Evolutionary conservation across 2,329 filamentous ascomycete species (phyloP).

Genomic region (Fusarium lyarnte): DNA sequence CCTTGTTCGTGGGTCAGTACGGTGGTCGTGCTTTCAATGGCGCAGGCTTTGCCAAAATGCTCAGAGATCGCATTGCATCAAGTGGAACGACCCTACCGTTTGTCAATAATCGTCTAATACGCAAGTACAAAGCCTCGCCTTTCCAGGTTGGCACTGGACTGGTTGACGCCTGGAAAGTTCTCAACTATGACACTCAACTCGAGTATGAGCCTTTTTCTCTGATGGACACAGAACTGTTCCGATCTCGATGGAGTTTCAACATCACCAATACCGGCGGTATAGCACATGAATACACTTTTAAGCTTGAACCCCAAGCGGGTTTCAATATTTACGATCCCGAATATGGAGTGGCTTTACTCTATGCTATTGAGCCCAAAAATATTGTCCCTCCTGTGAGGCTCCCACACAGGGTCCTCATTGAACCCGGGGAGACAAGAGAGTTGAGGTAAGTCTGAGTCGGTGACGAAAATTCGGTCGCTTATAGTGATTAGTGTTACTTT

Average conservation of each 20-base stretch:
- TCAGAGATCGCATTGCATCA: constrained; percentile 49
- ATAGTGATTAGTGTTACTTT: constrained; percentile 43
- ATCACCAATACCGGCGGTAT: constrained; percentile 57
- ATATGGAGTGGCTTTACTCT: constrained; percentile 44
- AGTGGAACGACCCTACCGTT: constrained; percentile 48
- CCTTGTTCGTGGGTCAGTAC: constrained; percentile 55
- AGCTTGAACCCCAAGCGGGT: constrained; percentile 54
- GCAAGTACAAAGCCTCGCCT: constrained; percentile 44
- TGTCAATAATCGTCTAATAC: constrained; percentile 34
- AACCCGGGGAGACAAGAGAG: constrained; percentile 44
- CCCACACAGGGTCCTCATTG: constrained; percentile 40
- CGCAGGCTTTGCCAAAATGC: constrained; percentile 45
- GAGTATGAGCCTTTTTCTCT: constrained; percentile 57
- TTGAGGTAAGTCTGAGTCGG: constrained; percentile 36
- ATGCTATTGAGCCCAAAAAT: constrained; percentile 40
- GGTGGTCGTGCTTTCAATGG: constrained; percentile 54
- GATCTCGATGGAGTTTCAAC: constrained; percentile 45
- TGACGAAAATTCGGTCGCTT: neutral
- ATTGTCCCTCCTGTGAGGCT: constrained; percentile 45
- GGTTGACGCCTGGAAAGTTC: constrained; percentile 56
- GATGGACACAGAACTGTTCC: constrained; percentile 59
- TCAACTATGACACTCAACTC: constrained; percentile 51
- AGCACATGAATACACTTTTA: constrained; percentile 53
- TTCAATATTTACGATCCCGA: constrained; percentile 46
- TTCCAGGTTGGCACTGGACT: constrained; percentile 59